phyloP scores from a whole-genome alignment of 139 green algal species.

The Pseudopediastrum boryanum region DNA sequence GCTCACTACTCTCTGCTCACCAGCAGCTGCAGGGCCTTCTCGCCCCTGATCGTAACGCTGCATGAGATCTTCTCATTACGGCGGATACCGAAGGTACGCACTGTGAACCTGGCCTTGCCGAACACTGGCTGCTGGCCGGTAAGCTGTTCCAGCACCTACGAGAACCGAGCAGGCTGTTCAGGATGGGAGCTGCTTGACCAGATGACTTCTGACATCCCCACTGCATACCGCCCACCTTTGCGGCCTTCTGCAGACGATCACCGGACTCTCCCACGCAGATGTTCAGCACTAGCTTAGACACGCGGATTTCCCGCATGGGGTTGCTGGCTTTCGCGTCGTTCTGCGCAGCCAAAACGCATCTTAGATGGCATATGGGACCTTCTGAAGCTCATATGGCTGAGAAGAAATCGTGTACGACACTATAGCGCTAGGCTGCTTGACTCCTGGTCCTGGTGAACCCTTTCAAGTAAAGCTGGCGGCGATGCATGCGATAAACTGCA shows the following conservation, averaged over 20 bases:
- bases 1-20: conserved; percentile 38
- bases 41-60: conserved; percentile 94
- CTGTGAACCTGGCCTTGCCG: conserved; percentile 98
- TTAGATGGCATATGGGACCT: no score
- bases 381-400: no score
- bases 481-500: no score
- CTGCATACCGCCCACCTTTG: conserved; percentile 79
- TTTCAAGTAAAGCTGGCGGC: no score
- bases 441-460: no score
- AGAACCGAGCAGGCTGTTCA: not conserved
- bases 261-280: conserved; percentile 97
- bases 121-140: conserved; percentile 98
- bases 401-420: no score
- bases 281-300: conserved; percentile 98
- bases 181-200: not conserved
- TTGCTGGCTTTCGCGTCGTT: conserved; percentile 81
- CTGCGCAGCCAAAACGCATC: conserved; percentile 32
- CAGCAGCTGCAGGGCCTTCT: conserved; percentile 99
- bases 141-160: conserved; percentile 99
- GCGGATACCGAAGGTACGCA: conserved; percentile 96
- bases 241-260: conserved; percentile 97
- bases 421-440: no score
- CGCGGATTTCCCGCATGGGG: conserved; percentile 96
- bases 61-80: conserved; percentile 99
- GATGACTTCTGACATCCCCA: not conserved